Base-by-base conservation (phyloP, 2,329 filamentous ascomycete genomes). In the Pezicula radicicola region DNA sequence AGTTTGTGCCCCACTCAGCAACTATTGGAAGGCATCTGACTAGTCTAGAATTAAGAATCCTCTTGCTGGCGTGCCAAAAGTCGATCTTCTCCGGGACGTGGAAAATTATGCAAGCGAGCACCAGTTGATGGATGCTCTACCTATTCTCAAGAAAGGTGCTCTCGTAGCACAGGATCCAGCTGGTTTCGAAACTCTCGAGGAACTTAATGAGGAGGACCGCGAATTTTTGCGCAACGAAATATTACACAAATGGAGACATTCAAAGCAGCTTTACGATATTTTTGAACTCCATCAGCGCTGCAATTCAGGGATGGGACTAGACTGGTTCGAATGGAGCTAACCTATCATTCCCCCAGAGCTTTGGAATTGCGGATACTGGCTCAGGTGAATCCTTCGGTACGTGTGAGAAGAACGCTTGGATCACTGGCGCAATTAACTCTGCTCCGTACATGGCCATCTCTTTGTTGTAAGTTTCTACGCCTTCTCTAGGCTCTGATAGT, bases 151-250 rank as follows among this genome's bases (percentile, higher is more conserved):
- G 48, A 86, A 85, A 60, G 89, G 87, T 35, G 89, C 88, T 3
- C 75, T 93, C 9, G 79, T 91, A 16, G 89, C 89, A 3, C 87
- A 89, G 66, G 82, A 86, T 59, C 87, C 87, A 0, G 71, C 72
- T 8, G 74, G 76, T 28, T 88, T 79, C 65, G 85, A 89, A 52
- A 72, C 76, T 33, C 76, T 91, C 40, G 71, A 80, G 47, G 78
- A 80, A 10, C 76, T 92, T 2, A 70, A 75, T 49, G 76, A 84
- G 13, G 72, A 74, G 1, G 86, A 88, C 63, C 79, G 84, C 52
- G 71, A 76, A 18, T 75, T 74, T 13, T 75, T 93, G 18, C 73
- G 73, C 37, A 73, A 84, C 53, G 87, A 90, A 66, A 73, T 78
- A 30, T 72, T 80, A 25, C 84, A 89, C 75, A 86, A 84, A 63